Evolutionary conservation across 139 green algal species (phyloP).

Genomic region (Zygnema circumcarinatum): DNA sequence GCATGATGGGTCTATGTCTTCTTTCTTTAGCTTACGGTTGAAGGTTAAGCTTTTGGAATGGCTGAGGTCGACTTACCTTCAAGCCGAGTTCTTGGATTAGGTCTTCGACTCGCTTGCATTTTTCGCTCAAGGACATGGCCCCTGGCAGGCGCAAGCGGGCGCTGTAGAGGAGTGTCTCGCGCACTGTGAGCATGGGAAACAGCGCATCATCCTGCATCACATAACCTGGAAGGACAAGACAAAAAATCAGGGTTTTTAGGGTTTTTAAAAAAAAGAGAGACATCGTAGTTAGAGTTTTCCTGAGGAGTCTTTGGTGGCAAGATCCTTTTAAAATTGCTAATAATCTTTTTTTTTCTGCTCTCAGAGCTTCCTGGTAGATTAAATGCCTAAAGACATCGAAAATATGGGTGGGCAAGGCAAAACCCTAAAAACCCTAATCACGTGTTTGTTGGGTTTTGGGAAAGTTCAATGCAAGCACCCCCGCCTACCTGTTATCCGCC

Average conservation of each 20-base stretch:
- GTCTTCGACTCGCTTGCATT: conserved; percentile 30
- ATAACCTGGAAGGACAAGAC: conserved; percentile 42
- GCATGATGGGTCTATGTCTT: not conserved
- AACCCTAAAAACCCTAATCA: no score
- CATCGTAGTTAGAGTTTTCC: no score
- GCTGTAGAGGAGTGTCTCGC: conserved; percentile 78
- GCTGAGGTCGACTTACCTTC: not conserved
- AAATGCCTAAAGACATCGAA: no score
- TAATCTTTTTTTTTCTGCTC: no score
- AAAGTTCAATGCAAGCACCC: not conserved
- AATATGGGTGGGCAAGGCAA: no score
- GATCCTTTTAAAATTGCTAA: no score
- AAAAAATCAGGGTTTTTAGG: conserved; percentile 9
- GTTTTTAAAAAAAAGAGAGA: no score
- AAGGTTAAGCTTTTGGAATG: no score
- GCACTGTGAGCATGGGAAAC: conserved; percentile 70
- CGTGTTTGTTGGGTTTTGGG: not conserved
- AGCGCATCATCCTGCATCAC: conserved; percentile 73
- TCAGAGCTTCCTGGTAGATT: no score
- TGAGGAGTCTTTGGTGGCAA: no score
- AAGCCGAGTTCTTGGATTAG: conserved; percentile 31
- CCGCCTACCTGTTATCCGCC: conserved; percentile 17
- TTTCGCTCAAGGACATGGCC: conserved; percentile 28
- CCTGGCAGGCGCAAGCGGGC: conserved; percentile 68
- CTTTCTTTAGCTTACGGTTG: no score